Evolutionary conservation across 257 asterid genomes (phyloP).

Genomic region (Solanum virginianum): DNA sequence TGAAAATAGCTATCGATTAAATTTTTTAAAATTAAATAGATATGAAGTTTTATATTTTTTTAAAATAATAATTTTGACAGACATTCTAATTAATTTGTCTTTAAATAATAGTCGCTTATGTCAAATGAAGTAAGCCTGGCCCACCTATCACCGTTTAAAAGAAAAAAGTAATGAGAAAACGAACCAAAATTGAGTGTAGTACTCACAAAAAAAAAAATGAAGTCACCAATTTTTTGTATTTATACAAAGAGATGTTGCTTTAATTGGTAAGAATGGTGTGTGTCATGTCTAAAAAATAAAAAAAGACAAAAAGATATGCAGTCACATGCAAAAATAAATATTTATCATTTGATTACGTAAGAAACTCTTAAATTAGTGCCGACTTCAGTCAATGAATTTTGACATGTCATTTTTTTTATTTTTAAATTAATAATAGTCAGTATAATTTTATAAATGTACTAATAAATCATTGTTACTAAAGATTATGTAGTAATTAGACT

Average conservation of each 20-base stretch:
- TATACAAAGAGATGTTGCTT: background rate
- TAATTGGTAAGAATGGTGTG: background rate
- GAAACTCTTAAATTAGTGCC: background rate
- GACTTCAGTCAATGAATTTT: background rate
- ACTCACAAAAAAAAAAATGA: no score
- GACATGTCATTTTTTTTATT: background rate
- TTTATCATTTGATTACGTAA: background rate
- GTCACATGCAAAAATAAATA: background rate
- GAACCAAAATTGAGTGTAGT: background rate
- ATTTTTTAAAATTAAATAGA: no score
- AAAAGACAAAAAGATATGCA: background rate
- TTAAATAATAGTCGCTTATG: background rate
- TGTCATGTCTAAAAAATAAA: background rate
- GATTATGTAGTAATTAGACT: background rate
- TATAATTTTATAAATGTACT: no score
- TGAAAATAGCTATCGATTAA: no score
- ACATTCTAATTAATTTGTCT: background rate
- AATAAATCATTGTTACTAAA: background rate
- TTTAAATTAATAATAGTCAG: background rate
- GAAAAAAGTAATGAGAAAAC: background rate
- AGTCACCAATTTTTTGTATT: no score
- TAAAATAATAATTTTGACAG: no score
- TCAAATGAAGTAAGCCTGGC: background rate
- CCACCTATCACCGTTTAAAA: background rate
- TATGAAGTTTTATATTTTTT: background rate